Percentiles rank a stretch among this genome's conserved stretches.
phyloP scores from a whole-genome alignment of 805 yeast genomes.

The Brettanomyces nanus region DNA sequence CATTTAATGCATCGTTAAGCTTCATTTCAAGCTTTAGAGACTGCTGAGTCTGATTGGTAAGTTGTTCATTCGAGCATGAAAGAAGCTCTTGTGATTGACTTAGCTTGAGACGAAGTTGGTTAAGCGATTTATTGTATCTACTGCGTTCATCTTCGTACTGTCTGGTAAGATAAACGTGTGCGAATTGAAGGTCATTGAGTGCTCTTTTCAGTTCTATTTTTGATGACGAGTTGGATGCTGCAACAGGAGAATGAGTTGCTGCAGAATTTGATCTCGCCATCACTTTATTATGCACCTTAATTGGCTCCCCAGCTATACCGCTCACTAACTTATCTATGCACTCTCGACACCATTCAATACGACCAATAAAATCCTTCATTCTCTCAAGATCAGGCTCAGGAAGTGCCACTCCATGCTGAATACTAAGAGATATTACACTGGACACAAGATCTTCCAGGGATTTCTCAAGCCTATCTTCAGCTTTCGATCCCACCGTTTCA shows the following conservation, averaged over 20 bases:
- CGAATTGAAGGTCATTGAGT: conserved; percentile 58
- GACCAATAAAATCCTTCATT: conserved; percentile 16
- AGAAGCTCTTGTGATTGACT: conserved; percentile 44
- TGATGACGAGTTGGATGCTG: not conserved
- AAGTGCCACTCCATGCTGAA: conserved; percentile 31
- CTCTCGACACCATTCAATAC: conserved; percentile 24
- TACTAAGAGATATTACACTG: conserved; percentile 39
- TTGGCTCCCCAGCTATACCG: conserved; percentile 7
- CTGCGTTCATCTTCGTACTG: conserved; percentile 62
- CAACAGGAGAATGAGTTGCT: not conserved
- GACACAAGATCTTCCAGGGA: conserved; percentile 38
- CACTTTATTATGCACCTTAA: too few species aligned
- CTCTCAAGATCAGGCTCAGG: conserved; percentile 25
- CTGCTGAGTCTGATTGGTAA: conserved; percentile 30
- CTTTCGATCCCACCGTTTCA: not conserved
- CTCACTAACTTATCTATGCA: conserved; percentile 18
- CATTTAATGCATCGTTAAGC: conserved; percentile 24
- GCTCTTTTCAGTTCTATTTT: conserved; percentile 35
- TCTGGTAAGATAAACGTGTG: conserved; percentile 59
- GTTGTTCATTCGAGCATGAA: conserved; percentile 28
- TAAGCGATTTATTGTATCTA: conserved; percentile 44
- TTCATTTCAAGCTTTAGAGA: conserved; percentile 29
- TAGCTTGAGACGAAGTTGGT: conserved; percentile 44
- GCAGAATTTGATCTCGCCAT: too few species aligned
- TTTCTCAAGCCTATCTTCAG: conserved; percentile 11